A percentile compares a stretch with the other conserved stretches of the same genome.
Conservation (phyloP, 305 asterid genomes). For the Fraxinus baroniana region DNA sequence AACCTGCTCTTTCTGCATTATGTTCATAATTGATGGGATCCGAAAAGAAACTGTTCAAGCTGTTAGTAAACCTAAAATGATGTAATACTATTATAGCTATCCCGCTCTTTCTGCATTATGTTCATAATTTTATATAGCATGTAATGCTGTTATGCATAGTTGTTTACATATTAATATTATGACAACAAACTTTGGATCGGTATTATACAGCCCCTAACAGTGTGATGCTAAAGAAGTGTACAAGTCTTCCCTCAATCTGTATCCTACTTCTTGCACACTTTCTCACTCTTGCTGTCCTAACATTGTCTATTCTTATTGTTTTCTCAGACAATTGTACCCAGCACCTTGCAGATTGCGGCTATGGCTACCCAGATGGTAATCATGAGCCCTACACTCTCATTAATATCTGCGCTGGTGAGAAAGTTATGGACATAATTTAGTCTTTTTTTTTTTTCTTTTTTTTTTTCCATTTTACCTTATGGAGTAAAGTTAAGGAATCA, state of each 20-base stretch:
- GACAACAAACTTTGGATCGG: neutral
- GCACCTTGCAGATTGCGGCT: conserved; percentile 71
- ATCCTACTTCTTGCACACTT: neutral
- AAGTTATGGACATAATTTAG: neutral
- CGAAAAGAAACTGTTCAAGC: neutral
- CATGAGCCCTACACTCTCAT: conserved; percentile 68
- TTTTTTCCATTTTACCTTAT: neutral
- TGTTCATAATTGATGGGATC: neutral
- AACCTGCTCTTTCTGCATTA: no score
- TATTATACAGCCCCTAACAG: neutral
- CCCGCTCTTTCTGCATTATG: neutral
- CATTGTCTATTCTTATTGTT: conserved; percentile 9
- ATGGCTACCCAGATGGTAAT: conserved; percentile 83
- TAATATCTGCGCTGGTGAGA: conserved; percentile 76
- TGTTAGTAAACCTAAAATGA: neutral
- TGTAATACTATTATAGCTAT: neutral
- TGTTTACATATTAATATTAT: neutral
- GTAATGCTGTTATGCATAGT: neutral
- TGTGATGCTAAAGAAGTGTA: neutral
- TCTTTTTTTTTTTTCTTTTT: neutral
- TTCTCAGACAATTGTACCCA: conserved; percentile 70
- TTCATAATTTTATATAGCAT: neutral
- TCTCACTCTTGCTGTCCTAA: conserved; percentile 14
- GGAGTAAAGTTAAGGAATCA: conserved; percentile 8
- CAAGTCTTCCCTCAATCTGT: neutral